Conservation (phyloP, 2,329 filamentous ascomycete species). For the Keithomyces neogunnii region DNA sequence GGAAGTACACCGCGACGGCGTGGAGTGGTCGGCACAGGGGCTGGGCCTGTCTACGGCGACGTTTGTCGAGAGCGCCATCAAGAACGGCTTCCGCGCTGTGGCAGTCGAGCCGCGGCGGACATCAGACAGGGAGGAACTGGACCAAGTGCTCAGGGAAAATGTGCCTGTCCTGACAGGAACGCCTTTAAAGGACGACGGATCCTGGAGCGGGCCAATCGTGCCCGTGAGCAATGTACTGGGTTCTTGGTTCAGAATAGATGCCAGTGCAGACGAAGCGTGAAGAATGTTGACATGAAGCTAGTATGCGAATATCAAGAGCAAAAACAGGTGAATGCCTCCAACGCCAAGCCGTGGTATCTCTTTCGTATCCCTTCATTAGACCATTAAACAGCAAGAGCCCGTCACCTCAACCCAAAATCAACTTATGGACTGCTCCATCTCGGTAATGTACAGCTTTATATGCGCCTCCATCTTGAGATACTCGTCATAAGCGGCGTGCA, state of each 20-base stretch:
- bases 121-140: slow-evolving; percentile 20
- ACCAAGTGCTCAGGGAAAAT: slow-evolving; percentile 37
- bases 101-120: slow-evolving; percentile 36
- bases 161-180: slow-evolving; percentile 56
- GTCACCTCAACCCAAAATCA: background rate
- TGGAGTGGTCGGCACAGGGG: slow-evolving; percentile 70
- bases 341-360: slow-evolving; percentile 34
- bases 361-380: slow-evolving; percentile 10
- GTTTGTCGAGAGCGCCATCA: slow-evolving; percentile 51
- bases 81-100: slow-evolving; percentile 33
- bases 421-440: slow-evolving; percentile 85
- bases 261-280: background rate
- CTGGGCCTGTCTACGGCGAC: slow-evolving; percentile 53
- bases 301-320: background rate
- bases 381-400: background rate
- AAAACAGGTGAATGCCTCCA: slow-evolving; percentile 11
- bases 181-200: slow-evolving; percentile 39
- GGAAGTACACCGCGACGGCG: slow-evolving; percentile 55
- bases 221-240: slow-evolving; percentile 47
- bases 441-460: slow-evolving; percentile 94
- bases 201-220: slow-evolving; percentile 51
- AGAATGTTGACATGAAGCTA: no score
- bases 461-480: slow-evolving; percentile 97
- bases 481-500: slow-evolving; percentile 83
- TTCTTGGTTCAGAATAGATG: slow-evolving; percentile 50